Evolutionary conservation across 2,329 filamentous ascomycete species (phyloP).

Genomic region (Apiospora phragmitis): DNA sequence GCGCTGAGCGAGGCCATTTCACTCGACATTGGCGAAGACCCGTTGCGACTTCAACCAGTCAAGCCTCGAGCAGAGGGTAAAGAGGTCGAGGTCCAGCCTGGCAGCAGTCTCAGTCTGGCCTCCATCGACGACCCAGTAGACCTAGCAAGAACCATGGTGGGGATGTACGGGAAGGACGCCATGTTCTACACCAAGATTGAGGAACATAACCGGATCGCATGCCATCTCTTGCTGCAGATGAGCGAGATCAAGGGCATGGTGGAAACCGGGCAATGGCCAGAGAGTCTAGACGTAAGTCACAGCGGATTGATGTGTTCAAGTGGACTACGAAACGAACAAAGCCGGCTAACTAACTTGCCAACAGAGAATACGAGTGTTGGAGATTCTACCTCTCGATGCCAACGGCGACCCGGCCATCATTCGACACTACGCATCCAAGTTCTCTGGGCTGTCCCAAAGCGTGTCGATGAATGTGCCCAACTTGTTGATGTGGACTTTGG

Average conservation of each 20-base stretch:
- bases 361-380: conserved; percentile 71
- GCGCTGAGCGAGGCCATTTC: conserved; percentile 88
- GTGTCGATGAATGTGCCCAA: conserved; percentile 89
- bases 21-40: conserved; percentile 80
- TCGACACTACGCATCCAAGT: conserved; percentile 77
- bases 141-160: conserved; percentile 61
- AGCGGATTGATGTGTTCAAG: background rate
- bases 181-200: conserved; percentile 62
- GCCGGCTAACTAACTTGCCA: conserved; percentile 21
- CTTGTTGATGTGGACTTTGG: conserved; percentile 90
- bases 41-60: conserved; percentile 75
- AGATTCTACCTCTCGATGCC: conserved; percentile 78
- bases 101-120: conserved; percentile 61
- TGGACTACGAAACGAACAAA: background rate
- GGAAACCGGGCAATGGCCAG: conserved; percentile 55
- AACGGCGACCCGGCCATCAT: conserved; percentile 75
- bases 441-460: conserved; percentile 74
- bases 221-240: conserved; percentile 59
- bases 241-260: conserved; percentile 60
- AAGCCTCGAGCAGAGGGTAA: conserved; percentile 63
- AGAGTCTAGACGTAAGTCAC: conserved; percentile 57
- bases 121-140: conserved; percentile 62
- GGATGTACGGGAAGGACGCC: conserved; percentile 61
- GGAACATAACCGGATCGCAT: conserved; percentile 57
- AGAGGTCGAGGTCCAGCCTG: conserved; percentile 40